Conservation (phyloP, 73 alveolate species). For the Paramecium octaurelia region DNA sequence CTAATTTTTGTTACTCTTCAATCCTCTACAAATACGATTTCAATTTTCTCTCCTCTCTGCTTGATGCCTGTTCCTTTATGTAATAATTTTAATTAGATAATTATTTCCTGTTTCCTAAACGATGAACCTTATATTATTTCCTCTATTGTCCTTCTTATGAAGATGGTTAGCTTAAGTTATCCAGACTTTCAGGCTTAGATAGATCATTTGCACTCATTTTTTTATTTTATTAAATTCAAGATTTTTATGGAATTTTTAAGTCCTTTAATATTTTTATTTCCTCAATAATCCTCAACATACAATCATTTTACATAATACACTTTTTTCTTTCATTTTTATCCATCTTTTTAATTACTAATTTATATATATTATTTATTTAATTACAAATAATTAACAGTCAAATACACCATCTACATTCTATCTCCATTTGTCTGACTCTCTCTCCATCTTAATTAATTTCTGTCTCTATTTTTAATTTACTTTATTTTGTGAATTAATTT, state of each 20-base stretch:
- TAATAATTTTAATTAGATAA: background rate
- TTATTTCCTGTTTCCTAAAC: background rate
- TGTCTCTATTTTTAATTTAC: no score
- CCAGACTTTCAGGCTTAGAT: background rate
- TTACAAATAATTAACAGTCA: background rate
- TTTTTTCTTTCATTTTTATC: background rate
- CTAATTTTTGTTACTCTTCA: background rate
- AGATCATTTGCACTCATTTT: background rate
- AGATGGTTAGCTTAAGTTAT: background rate
- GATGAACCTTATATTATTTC: background rate
- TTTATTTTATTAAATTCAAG: background rate
- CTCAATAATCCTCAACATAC: background rate
- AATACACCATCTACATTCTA: background rate
- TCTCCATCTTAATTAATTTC: background rate
- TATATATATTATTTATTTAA: slow-evolving; percentile 5
- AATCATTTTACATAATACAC: background rate
- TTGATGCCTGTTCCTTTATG: background rate
- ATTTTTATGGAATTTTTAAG: background rate
- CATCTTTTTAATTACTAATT: background rate
- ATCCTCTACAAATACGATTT: background rate
- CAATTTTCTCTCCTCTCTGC: slow-evolving; percentile 32
- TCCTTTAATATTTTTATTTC: background rate
- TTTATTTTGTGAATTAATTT: no score
- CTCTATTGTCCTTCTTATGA: background rate
- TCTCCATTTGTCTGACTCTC: background rate